A percentile compares a stretch with the other conserved stretches of the same genome.
phyloP scores from a whole-genome alignment of 2,329 filamentous ascomycete species.

The Penicillium sp. region DNA sequence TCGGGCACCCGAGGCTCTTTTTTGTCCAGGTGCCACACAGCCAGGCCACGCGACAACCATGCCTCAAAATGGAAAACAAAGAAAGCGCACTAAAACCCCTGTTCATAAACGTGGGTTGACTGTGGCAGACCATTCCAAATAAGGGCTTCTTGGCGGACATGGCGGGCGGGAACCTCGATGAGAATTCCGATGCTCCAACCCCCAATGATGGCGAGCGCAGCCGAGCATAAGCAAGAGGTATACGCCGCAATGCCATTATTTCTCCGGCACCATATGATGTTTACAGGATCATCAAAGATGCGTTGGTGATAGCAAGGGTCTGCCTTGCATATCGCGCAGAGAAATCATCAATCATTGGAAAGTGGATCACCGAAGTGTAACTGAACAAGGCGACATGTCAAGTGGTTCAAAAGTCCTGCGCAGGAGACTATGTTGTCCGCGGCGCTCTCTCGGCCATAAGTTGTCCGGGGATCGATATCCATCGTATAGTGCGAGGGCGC shows the following conservation, averaged over 20 bases:
- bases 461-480: slow-evolving; percentile 5
- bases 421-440: neutral
- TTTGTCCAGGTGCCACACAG: neutral
- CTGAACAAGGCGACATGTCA: neutral
- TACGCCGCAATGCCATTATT: neutral
- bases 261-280: neutral
- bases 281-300: neutral
- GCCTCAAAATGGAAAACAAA: neutral
- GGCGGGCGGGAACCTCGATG: neutral
- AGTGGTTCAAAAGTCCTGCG: neutral
- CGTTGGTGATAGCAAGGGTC: slow-evolving; percentile 20
- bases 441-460: neutral
- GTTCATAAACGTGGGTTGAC: slow-evolving; percentile 2
- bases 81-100: neutral
- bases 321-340: slow-evolving; percentile 19
- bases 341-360: slow-evolving; percentile 8
- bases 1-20: slow-evolving; percentile 2
- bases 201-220: neutral
- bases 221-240: neutral
- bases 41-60: slow-evolving; percentile 3
- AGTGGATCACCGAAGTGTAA: slow-evolving; percentile 3
- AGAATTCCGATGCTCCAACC: neutral
- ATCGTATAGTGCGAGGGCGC: slow-evolving; percentile 9
- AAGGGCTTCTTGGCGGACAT: neutral
- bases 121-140: neutral